Percentiles rank a stretch among this genome's conserved stretches.
These are phyloP conservation scores for Coniosporium tulheliwenetii DNA, from an alignment of 2,329 filamentous ascomycete species.

Conservation along the genomic window DNA sequence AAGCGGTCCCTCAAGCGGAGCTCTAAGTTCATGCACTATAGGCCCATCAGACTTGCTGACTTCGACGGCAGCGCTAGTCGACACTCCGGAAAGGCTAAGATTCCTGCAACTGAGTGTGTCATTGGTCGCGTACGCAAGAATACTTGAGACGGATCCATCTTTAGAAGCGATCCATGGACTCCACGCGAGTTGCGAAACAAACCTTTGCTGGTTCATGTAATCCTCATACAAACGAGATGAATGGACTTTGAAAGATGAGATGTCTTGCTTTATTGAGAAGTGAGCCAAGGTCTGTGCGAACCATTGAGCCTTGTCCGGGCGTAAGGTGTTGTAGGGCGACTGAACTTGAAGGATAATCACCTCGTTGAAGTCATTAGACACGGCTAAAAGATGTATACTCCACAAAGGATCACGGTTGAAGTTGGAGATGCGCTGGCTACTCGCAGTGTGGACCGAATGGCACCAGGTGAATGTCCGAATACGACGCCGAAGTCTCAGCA, in stretches of 20 bases:
- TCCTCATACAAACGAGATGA: slow-evolving; percentile 9
- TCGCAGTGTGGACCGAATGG: slow-evolving; percentile 4
- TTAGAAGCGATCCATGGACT: slow-evolving; percentile 18
- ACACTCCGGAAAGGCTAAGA: too few species aligned
- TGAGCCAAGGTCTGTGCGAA: too few species aligned
- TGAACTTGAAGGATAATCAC: slow-evolving; percentile 19
- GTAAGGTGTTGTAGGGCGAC: slow-evolving; percentile 19
- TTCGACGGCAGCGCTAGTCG: too few species aligned
- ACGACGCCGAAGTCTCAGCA: slow-evolving; percentile 16
- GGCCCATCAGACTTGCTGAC: too few species aligned
- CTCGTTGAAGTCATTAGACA: slow-evolving; percentile 26
- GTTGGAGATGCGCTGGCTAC: slow-evolving; percentile 5
- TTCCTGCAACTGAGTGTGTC: slow-evolving; percentile 5
- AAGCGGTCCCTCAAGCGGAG: slow-evolving; percentile 6
- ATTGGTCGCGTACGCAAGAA: slow-evolving; percentile 21
- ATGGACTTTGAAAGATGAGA: slow-evolving; percentile 1
- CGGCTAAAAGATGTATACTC: slow-evolving; percentile 17
- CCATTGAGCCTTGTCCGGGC: not conserved
- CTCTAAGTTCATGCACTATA: slow-evolving; percentile 9
- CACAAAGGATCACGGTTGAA: not conserved
- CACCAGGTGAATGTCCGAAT: slow-evolving; percentile 28
- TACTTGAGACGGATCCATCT: slow-evolving; percentile 9
- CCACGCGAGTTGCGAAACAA: slow-evolving; percentile 21
- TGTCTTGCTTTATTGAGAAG: not conserved
- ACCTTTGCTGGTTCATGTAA: slow-evolving; percentile 14